Base-by-base conservation (phyloP, 2,329 filamentous ascomycete species). In the Cladosporium austrohemisphaericum region DNA sequence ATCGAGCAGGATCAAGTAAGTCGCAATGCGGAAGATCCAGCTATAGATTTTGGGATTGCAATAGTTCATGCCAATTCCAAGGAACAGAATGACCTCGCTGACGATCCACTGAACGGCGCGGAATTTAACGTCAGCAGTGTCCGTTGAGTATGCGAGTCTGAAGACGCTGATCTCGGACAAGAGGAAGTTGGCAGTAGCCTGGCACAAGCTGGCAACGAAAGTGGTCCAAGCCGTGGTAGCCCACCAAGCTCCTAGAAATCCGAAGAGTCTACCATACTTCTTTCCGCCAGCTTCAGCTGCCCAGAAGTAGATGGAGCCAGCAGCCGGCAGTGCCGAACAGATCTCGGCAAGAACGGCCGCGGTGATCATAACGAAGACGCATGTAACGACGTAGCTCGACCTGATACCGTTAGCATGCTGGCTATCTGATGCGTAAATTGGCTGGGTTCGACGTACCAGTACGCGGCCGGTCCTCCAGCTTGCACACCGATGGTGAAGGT, bases 201-300 rank as follows among this genome's bases (percentile, higher is more conserved):
- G 67, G 32, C 58, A 64, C 38, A 64, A 60, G 46, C 59, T 63
- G 18, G 67, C 61, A 26, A 65, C 58, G 48, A 70, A 70, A 5
- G 67, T 81, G 2, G 79, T 82, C 79, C 79, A 82, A 1, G 79
- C 79, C 0, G 78, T 81, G 0, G 77, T 80, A 57, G 75, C 78
- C 79, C 79, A 82, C 79, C 78, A 82, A 0, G 79, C 79, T n/a
- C 81, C 79, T n/a, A 80, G 65, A 60, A 80, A 81, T 14, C 78
- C 78, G 47, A 81, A 71, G 0, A 81, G 65, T 22, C 78, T 65
- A n/a, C 78, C 78, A 55, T 69, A 81, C 18, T 70, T 69, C 20
- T 72, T 75, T 4, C 78, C 78, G 35, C 78, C 78, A 14, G 78
- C 70, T 55, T 81, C 78, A 32, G 78, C 78, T n/a, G 78, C 78